phyloP scores from a whole-genome alignment of 176 grass and related monocot species.

The Aegilops umbellulata region DNA sequence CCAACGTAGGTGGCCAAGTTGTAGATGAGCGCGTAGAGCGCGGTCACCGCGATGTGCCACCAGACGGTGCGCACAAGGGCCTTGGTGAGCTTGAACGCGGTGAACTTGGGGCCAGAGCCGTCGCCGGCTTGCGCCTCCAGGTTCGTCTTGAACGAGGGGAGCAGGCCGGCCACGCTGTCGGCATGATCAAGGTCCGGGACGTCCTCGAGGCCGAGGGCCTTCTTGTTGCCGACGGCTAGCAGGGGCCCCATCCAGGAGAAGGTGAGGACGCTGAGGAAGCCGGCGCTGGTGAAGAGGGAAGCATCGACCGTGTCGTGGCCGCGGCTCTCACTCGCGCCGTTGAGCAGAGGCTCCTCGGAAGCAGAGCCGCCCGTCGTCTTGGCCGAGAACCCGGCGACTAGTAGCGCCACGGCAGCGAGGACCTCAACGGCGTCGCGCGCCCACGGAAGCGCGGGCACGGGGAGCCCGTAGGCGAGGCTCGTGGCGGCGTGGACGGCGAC shows the following conservation, averaged over 20 bases:
- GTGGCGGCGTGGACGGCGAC: constrained; percentile 27
- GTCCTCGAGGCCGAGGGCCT: constrained; percentile 71
- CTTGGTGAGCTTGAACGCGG: constrained; percentile 64
- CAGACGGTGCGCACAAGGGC: constrained; percentile 60
- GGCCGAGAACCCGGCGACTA: constrained; percentile 41
- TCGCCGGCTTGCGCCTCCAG: constrained; percentile 32
- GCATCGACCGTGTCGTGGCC: not conserved
- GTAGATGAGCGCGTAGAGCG: constrained; percentile 59
- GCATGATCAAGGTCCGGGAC: constrained; percentile 50
- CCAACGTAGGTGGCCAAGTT: constrained; percentile 74
- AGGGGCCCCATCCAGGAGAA: constrained; percentile 75
- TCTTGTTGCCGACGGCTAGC: constrained; percentile 55
- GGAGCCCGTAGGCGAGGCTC: not conserved
- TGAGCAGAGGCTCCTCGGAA: constrained; percentile 62
- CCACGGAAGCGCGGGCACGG: constrained; percentile 40
- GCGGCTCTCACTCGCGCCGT: constrained; percentile 10
- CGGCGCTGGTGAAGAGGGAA: constrained; percentile 53
- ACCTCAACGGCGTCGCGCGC: constrained; percentile 49
- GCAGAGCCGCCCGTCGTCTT: constrained; percentile 13
- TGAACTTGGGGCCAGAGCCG: constrained; percentile 33
- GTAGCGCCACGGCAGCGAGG: constrained; percentile 18
- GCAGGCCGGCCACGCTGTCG: constrained; percentile 46
- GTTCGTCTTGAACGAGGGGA: constrained; percentile 62
- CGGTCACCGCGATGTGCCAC: constrained; percentile 58
- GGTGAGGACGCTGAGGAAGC: constrained; percentile 63